Conservation (phyloP, 306 rosid genomes). For the Chamaecrista fasciculata region DNA sequence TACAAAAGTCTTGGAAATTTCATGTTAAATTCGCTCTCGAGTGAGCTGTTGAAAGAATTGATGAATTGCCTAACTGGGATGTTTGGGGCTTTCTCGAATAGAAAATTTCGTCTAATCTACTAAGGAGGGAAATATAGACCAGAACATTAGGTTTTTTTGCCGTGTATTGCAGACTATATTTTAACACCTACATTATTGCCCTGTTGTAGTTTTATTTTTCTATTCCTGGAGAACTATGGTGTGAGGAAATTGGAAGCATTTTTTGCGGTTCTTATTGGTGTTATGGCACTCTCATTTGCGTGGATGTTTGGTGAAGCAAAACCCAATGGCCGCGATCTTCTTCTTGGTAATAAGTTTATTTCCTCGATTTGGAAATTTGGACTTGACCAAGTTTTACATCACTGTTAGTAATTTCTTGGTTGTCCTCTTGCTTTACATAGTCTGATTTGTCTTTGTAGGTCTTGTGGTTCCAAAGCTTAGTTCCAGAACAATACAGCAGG, state of each 20-base stretch:
- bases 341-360: slow-evolving; percentile 53
- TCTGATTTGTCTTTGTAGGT: slow-evolving; percentile 45
- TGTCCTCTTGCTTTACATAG: slow-evolving; percentile 17
- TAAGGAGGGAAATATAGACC: background rate
- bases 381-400: background rate
- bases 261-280: slow-evolving; percentile 82
- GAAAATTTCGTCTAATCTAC: slow-evolving; percentile 1
- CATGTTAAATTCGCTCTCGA: background rate
- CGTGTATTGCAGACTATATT: background rate
- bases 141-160: background rate
- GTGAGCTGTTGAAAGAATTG: background rate
- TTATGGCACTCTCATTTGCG: slow-evolving; percentile 82
- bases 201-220: slow-evolving; percentile 75
- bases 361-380: slow-evolving; percentile 4
- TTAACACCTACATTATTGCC: slow-evolving; percentile 15
- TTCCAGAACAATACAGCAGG: slow-evolving; percentile 81
- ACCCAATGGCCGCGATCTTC: slow-evolving; percentile 78
- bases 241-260: slow-evolving; percentile 87
- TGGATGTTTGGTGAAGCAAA: slow-evolving; percentile 96
- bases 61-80: background rate
- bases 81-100: background rate
- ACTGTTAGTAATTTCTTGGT: background rate
- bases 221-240: slow-evolving; percentile 89
- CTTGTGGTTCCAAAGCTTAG: slow-evolving; percentile 82
- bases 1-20: background rate